Percentiles rank a stretch among this genome's conserved stretches.
Evolutionary conservation across 1,284 basidiomycete species (phyloP).

Genomic region (Sanguinoderma infundibulare): DNA sequence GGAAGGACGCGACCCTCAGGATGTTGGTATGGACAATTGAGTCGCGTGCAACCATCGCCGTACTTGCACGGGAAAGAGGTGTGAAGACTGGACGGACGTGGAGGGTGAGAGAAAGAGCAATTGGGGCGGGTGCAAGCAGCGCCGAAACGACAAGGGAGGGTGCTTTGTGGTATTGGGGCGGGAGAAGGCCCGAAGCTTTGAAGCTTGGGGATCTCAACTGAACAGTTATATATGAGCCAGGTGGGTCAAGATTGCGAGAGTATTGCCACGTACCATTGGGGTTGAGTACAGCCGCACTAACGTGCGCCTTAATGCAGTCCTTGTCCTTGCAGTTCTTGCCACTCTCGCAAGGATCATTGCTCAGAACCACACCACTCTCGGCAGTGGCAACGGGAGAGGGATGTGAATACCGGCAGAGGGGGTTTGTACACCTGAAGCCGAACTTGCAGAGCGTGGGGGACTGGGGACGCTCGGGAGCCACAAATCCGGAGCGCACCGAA

Average conservation of each 20-base stretch:
- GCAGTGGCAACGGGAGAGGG: constrained; percentile 90
- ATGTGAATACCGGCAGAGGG: constrained; percentile 87
- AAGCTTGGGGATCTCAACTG: constrained; percentile 48
- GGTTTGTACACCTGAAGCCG: constrained; percentile 85
- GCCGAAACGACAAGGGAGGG: constrained; percentile 74
- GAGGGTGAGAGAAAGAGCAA: constrained; percentile 72
- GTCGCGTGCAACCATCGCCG: constrained; percentile 77
- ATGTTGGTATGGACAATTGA: constrained; percentile 77
- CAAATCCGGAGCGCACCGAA: constrained; percentile 49
- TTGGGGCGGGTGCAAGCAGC: constrained; percentile 73
- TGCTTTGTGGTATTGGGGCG: constrained; percentile 31
- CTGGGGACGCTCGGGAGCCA: constrained; percentile 74
- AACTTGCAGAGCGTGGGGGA: constrained; percentile 92
- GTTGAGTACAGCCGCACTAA: constrained; percentile 81
- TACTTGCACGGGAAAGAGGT: constrained; percentile 65
- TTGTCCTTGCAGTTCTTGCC: constrained; percentile 88
- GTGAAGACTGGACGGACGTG: constrained; percentile 29
- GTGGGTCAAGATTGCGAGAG: background rate
- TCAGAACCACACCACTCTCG: constrained; percentile 92
- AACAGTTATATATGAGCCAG: constrained; percentile 9
- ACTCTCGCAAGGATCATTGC: constrained; percentile 86
- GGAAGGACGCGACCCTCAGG: constrained; percentile 81
- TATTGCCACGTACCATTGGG: constrained; percentile 50
- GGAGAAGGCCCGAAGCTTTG: constrained; percentile 33
- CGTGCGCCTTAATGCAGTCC: constrained; percentile 88